Base-by-base conservation (phyloP, 768 basidiomycete species). In the Lactifluus piperatus region DNA sequence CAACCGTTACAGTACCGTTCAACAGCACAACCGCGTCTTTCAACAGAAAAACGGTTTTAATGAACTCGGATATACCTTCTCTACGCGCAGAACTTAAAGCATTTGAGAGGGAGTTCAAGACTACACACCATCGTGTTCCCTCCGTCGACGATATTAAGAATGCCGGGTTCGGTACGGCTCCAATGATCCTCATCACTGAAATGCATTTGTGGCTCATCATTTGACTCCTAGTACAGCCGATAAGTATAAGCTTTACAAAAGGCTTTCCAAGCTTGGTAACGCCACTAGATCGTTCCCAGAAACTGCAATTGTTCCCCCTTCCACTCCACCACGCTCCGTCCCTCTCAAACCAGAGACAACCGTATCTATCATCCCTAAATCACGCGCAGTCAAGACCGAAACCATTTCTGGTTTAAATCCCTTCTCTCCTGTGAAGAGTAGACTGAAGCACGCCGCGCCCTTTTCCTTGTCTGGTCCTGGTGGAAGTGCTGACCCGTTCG, bases 171-270 rank as follows among this genome's bases (percentile, higher is more conserved):
- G 87, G 89, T 91, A 56, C 64, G 82, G 71, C 47, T 22, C 30
- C 34, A 18, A 18, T 49, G 20, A 27, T 29, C 16, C 26, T 48
- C 39, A 51, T 57, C 55, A 55, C 51, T 44, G 26, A 53, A 46
- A 56, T 60, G 37, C 29, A 51, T 47, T 43, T 44, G 36, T 47
- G 32, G 61, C 64, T 60, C 58, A 63, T 55, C 58, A 52, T 13
- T 57, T 61, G 9, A 57, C 58, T 45, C 52, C 48, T 58, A 61
- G 58, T 57, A 59, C 61, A 91, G 89, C 86, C 60, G 79, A 81
- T 64, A 90, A 86, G 70, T 92, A 92, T 75, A 91, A 79, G 71
- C 77, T 81, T 30, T 90, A 91, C 77, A 91, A 91, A 77, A 83
- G 79, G 59, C 77, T 91, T 36, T 79, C 78, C 56, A 91, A 86